Evolutionary conservation across 345 rosid species (phyloP).

Genomic region (Psidium friedrichsthalianum): DNA sequence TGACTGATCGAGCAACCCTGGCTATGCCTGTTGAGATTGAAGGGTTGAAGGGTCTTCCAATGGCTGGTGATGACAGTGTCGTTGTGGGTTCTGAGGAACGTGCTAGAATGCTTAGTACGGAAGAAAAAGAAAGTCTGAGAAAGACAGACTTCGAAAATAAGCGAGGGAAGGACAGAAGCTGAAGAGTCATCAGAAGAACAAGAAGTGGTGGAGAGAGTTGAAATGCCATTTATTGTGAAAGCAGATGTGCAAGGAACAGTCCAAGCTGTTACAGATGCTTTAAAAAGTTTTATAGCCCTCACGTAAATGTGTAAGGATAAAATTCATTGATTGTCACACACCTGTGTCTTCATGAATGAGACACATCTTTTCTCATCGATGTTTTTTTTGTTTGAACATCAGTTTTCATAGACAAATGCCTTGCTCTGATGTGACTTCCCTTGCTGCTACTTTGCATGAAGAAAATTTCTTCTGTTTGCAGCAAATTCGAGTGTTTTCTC

Average conservation of each 20-base stretch:
- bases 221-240: constrained; percentile 71
- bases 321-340: background rate
- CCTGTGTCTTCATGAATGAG: too few relatives aligned
- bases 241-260: constrained; percentile 96
- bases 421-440: background rate
- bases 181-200: constrained; percentile 32
- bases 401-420: background rate
- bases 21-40: constrained; percentile 90
- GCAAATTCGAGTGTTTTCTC: background rate
- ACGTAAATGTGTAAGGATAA: constrained; percentile 30
- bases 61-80: constrained; percentile 92
- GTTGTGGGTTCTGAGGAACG: constrained; percentile 89
- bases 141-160: constrained; percentile 60
- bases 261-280: constrained; percentile 90
- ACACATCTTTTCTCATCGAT: background rate
- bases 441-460: background rate
- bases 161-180: constrained; percentile 31
- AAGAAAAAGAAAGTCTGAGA: constrained; percentile 60
- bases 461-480: background rate
- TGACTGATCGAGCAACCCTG: constrained; percentile 57
- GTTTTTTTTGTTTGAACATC: background rate
- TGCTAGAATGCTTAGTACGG: constrained; percentile 94
- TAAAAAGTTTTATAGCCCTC: constrained; percentile 77
- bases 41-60: constrained; percentile 87
- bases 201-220: constrained; percentile 42